Conservation (phyloP, 139 green algal species). For the Chlorella sp. region DNA sequence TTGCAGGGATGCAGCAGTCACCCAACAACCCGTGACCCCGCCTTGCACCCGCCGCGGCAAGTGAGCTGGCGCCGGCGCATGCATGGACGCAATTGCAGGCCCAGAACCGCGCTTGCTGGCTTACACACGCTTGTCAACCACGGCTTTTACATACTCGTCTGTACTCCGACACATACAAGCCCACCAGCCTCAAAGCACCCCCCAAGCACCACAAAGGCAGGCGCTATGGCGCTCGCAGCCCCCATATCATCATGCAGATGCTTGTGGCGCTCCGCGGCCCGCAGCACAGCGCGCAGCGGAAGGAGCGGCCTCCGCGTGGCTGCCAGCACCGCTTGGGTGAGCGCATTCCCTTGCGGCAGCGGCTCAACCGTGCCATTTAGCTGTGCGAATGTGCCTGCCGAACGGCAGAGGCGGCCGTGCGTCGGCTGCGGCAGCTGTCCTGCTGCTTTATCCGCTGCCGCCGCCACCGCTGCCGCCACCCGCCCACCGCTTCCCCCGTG, state of each 20-base stretch:
- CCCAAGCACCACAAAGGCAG: no score
- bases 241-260: not conserved
- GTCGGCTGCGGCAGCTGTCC: not conserved
- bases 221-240: not conserved
- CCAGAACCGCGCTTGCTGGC: no score
- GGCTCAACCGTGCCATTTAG: not conserved
- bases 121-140: no score
- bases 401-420: not conserved
- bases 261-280: not conserved
- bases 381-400: no score
- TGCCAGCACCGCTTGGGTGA: conserved; percentile 21
- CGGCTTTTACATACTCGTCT: no score
- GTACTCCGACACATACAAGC: no score
- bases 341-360: not conserved
- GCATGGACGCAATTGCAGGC: no score
- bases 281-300: not conserved
- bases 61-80: no score
- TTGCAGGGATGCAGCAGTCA: no score
- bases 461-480: not conserved
- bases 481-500: not conserved
- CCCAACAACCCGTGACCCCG: no score
- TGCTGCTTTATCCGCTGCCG: not conserved
- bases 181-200: no score
- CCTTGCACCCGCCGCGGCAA: no score
- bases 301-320: not conserved